Base-by-base conservation (phyloP, 768 basidiomycete species). In the Candolleomyces eurysporus region DNA sequence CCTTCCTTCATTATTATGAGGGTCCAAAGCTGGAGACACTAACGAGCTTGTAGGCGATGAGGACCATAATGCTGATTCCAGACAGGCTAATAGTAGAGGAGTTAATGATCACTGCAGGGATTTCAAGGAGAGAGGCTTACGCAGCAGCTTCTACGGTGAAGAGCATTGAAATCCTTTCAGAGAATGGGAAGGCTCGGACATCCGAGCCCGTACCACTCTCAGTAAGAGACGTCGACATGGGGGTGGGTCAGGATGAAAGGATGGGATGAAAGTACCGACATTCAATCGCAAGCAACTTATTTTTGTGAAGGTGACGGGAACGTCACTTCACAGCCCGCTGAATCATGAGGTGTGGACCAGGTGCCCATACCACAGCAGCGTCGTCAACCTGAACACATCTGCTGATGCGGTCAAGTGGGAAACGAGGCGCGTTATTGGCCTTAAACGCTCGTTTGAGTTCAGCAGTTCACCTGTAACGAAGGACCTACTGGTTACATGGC, bases 1-100 rank as follows among this genome's bases (percentile, higher is more conserved):
- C 32, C 31, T 46, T n/a, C 16, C n/a, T 11, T 14, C 31, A 30
- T 26, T 43, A 22, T 17, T 30, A 31, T n/a, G 3, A 13, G 16
- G 9, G 10, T 13, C 16, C n/a, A 22, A 10, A 51, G 11, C 17
- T 4, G 57, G 26, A 26, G 26, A 26, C 26, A 45, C 58, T 19
- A 21, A 61, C 60, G 2, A 61, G 40, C 53, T 61, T 61, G 53
- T 61, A 61, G 22, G 39, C 22, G 21, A 61, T 11, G 4, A 61
- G 45, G 16, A 45, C 22, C 4, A 55, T 10, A 14, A 48, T 55
- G 17, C 52, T 45, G 9, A 55, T 22, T 11, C 22, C 60, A 7
- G 60, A 61, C 19, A 61, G 45, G 22, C 60, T 61, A 17, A 9
- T 16, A 22, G 22, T n/a, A 31, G 8, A 31, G 30, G 17, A 13